Base-by-base conservation (phyloP, 495 filamentous ascomycete species). In the Penicillium atrosanguineum region DNA sequence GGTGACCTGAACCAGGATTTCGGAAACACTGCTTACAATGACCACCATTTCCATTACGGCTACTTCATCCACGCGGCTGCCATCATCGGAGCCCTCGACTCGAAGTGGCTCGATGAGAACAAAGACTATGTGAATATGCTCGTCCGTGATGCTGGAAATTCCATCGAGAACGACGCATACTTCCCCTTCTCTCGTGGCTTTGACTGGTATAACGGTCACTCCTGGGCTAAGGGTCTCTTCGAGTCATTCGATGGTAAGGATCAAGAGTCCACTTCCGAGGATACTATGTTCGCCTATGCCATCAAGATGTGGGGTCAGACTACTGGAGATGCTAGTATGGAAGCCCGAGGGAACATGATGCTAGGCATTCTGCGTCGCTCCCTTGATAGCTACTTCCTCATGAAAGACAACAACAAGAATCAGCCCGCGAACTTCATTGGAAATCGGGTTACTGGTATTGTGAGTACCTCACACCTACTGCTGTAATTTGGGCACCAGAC, bases 141-240 rank as follows among this genome's bases (percentile, higher is more conserved):
- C 28, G 83, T 90, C 29, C 80, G 88, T 29, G 87, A 95, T 64
- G 77, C 86, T 29, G 84, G 91, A 51, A 97, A 96, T 62, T 86
- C 94, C 0, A 83, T 81, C 43, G 53, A 76, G 3, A 57, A 75
- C 23, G 94, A 97, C 65, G 74, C 76, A 15, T 83, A 82, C 59
- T 98, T 97, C 74, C 91, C 95, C 0, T 85, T 91, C 61, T 91
- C 80, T n/a, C 83, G 94, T 18, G 78, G 71, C 41, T 97, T 97
- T 59, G 94, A 98, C 70, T 96, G 91, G 88, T 97, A 82, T 71
- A 84, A 95, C 64, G 94, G 94, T 6, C 94, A 98, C 77, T 92
- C 88, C 9, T 98, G 93, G 89, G 95, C 94, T 2, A 89, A 96
- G 59, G 94, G 94, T 7, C 79, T 98, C n/a, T 95, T 89, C 67